These are phyloP conservation scores for Iberis amara DNA, from an alignment of 441 rosid species.

Conservation along the genomic window DNA sequence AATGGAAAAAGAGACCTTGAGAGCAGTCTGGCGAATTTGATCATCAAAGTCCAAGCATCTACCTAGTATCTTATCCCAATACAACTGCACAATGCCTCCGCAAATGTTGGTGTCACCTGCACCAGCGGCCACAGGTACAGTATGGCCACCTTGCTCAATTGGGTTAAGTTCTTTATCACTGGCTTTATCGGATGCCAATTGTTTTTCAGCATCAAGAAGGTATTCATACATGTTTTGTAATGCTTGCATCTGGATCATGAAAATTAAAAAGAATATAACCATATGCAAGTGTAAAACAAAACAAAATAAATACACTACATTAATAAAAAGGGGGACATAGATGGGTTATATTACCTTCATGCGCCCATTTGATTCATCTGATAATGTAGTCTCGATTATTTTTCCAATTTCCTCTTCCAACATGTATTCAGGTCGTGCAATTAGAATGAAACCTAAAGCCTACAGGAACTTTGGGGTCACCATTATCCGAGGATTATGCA, in stretches of 20 bases:
- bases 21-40: constrained; percentile 85
- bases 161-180: constrained; percentile 33
- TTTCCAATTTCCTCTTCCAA: constrained; percentile 88
- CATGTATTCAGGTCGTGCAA: constrained; percentile 95
- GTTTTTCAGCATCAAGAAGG: constrained; percentile 95
- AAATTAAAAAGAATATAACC: constrained; percentile 32
- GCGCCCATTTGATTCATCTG: constrained; percentile 66
- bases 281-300: constrained; percentile 19
- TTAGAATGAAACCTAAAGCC: constrained; percentile 95
- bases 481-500: constrained; percentile 22
- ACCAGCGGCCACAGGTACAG: constrained; percentile 98
- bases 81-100: constrained; percentile 96
- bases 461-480: constrained; percentile 35
- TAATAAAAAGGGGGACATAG: constrained; percentile 4
- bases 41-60: constrained; percentile 85
- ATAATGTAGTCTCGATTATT: constrained; percentile 75
- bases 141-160: constrained; percentile 49
- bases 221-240: constrained; percentile 90
- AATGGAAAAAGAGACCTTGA: constrained; percentile 55
- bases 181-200: constrained; percentile 70
- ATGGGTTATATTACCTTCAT: constrained; percentile 60
- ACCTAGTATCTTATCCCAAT: constrained; percentile 84
- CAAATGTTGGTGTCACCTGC: constrained; percentile 99
- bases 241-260: constrained; percentile 73
- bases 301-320: constrained; percentile 14